phyloP scores from a whole-genome alignment of 2,329 filamentous ascomycete species.

The Beauveria brongniartii region DNA sequence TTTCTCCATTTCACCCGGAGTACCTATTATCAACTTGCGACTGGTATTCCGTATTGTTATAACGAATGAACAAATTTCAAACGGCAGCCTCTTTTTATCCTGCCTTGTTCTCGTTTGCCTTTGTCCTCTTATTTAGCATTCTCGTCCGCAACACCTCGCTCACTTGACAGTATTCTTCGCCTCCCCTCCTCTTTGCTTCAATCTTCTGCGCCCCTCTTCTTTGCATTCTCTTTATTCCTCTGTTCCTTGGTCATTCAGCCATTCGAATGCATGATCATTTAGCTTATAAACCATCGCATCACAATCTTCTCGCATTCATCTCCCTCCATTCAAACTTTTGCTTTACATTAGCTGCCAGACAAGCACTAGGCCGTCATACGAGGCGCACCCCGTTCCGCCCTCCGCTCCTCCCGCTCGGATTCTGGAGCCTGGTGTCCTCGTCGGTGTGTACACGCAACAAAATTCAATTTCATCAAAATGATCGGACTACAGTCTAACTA shows the following conservation, averaged over 20 bases:
- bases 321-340: background rate
- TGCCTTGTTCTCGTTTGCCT: too few species aligned
- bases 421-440: background rate
- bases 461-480: background rate
- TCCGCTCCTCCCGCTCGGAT: background rate
- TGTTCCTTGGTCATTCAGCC: background rate
- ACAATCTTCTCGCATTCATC: background rate
- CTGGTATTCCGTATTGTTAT: too few species aligned
- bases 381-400: background rate
- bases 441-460: background rate
- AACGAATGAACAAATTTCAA: too few species aligned
- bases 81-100: too few species aligned
- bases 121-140: too few species aligned
- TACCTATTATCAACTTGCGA: too few species aligned
- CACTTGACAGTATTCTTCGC: too few species aligned
- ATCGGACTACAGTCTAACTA: background rate
- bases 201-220: background rate
- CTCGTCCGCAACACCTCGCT: too few species aligned
- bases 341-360: background rate
- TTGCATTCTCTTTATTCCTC: background rate
- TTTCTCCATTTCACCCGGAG: too few species aligned
- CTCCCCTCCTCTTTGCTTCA: too few species aligned
- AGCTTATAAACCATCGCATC: background rate
- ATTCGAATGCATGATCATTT: too few species aligned
- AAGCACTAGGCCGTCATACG: background rate